Percentiles rank a stretch among this genome's conserved stretches.
phyloP scores from a whole-genome alignment of 495 filamentous ascomycete species.

The Neurospora hispaniola region DNA sequence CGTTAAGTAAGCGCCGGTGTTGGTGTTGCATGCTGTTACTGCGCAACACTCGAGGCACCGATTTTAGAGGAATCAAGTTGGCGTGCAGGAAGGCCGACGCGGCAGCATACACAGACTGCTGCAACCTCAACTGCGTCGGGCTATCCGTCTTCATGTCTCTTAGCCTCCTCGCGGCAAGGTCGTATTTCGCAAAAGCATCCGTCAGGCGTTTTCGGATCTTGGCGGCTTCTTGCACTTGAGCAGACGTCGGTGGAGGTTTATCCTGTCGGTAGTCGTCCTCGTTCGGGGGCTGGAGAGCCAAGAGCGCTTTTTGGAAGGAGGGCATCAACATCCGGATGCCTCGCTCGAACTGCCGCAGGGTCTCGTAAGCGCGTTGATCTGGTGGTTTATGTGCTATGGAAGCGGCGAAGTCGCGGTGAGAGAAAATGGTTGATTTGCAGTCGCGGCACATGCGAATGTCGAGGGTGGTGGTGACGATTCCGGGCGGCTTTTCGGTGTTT shows the following conservation, averaged over 20 bases:
- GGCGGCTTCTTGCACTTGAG: slow-evolving; percentile 75
- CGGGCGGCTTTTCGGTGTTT: slow-evolving; percentile 47
- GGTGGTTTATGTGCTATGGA: slow-evolving; percentile 58
- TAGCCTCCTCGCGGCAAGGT: slow-evolving; percentile 72
- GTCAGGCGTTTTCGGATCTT: slow-evolving; percentile 85
- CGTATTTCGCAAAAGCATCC: slow-evolving; percentile 85
- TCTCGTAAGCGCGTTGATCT: slow-evolving; percentile 75
- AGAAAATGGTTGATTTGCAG: slow-evolving; percentile 77
- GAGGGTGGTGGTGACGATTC: slow-evolving; percentile 32
- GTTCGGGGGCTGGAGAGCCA: slow-evolving; percentile 34
- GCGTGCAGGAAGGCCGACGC: slow-evolving; percentile 77
- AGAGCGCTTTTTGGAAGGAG: slow-evolving; percentile 71
- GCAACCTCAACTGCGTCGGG: slow-evolving; percentile 62
- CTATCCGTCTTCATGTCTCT: slow-evolving; percentile 64
- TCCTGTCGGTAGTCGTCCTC: slow-evolving; percentile 46
- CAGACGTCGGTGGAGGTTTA: slow-evolving; percentile 47
- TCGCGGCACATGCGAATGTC: slow-evolving; percentile 88
- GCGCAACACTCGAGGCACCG: slow-evolving; percentile 71
- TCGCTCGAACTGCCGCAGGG: slow-evolving; percentile 76
- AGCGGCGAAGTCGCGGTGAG: slow-evolving; percentile 68
- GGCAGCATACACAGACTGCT: slow-evolving; percentile 75
- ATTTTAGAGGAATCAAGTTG: slow-evolving; percentile 87
- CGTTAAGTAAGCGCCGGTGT: slow-evolving; percentile 30
- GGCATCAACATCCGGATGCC: slow-evolving; percentile 80
- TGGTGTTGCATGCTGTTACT: slow-evolving; percentile 37